Base-by-base conservation (phyloP, 257 asterid genomes). In the Solanum chiquidenum region DNA sequence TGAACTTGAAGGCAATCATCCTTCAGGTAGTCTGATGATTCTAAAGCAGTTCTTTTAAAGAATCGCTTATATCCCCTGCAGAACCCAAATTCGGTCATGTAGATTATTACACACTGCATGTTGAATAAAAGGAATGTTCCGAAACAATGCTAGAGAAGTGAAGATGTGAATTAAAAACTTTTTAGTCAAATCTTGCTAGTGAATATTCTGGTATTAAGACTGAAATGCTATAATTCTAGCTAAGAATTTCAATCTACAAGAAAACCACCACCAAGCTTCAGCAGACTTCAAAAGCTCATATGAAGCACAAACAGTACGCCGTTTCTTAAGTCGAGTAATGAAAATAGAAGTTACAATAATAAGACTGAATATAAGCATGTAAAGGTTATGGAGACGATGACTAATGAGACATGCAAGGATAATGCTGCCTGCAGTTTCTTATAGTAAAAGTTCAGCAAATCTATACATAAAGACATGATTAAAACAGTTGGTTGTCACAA, bases 31-130 rank as follows among this genome's bases (percentile, higher is more conserved):
- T 95, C 98, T 7, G 99, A 97, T 87, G 94, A 25, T 87, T 97
- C 99, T 92, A 97, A 87, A 62, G 94, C 89, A 31, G 93, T 89
- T 93, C 98, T 93, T 90, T 93, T 95, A 87, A 88, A 94, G 89
- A 97, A 97, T 2, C 96, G 92, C 86, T 97, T 95, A 91, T 95
- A 97, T 4, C 99, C 99, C 99, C 99, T 97, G 94, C 91, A 91
- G 31, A 89, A 83, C 87, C 88, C 73, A 89, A 87, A 60, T 35
- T 82, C 20, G 69, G 42, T 5, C 42, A 82, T 31, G 44, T 49
- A 82, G 68, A 80, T 80, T 46, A 46, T 27, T 80, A 29, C 35
- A 46, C 10, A 1, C 2, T 5, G 68, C 6, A 6, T 79, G 66
- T 46, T 18, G 35, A 79, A 29, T 16, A 80, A 46, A 46, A 29